Base-by-base conservation (phyloP, 2,329 filamentous ascomycete species). In the Exophiala bonariae region DNA sequence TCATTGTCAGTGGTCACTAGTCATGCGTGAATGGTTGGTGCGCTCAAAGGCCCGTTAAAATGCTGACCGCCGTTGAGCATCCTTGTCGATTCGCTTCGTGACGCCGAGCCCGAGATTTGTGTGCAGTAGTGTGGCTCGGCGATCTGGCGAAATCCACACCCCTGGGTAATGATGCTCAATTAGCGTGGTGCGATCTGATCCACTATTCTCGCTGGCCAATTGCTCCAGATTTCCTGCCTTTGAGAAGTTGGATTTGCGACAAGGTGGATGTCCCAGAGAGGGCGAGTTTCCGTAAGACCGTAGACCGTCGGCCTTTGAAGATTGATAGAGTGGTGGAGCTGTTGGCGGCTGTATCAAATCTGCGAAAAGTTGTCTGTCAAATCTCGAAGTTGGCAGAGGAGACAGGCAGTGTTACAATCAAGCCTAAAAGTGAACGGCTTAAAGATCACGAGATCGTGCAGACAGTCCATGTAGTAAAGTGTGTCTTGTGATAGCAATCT, bases 91-190 rank as follows among this genome's bases (percentile, higher is more conserved):
- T 41, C 35, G 42, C 47, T 50, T 48, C 31, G 32, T 35, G 18
- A 31, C 37, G 39, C 49, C 33, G 39, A 51, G 44, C 43, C 36
- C 49, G 35, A 52, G 44, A 52, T 47, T 41, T 44, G 35, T 34
- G 35, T 10, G 17, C 44, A n/a, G 18, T 47, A 42, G 39, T 20
- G 32, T 28, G 10, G 14, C 48, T 50, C 42, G 48, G 48, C 48
- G 48, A 50, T 47, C 43, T 50, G 34, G 23, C 36, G 14, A 38
- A 31, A 31, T 28, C 26, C 39, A 14, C 37, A 19, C 17, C 28
- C 17, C 32, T 26, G 44, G 28, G 13, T 16, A 14, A 22, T 42
- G 26, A 32, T 14, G 17, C 8, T 18, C 17, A n/a, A 6, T 18
- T 14, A 34, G 32, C 13, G 13, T 34, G 6, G 6, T 7, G 32